Conservation (phyloP, 345 rosid genomes). For the Triadica sebifera region DNA sequence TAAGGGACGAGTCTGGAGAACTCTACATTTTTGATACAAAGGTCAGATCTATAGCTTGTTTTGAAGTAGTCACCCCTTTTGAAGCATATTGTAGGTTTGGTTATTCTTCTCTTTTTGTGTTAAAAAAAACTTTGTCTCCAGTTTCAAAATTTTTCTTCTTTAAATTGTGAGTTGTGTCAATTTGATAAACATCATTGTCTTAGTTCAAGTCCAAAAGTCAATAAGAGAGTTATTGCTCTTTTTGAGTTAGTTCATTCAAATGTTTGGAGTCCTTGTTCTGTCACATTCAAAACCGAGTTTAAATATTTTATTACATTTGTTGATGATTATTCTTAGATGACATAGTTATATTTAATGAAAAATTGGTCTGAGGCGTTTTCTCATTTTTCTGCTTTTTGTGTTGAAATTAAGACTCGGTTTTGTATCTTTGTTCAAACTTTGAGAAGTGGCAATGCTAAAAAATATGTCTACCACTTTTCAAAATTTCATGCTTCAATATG, state of each 20-base stretch:
- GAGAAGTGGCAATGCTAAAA: too few species aligned
- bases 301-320: not conserved
- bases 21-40: not conserved
- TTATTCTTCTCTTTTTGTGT: not conserved
- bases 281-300: not conserved
- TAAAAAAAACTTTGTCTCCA: not conserved
- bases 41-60: not conserved
- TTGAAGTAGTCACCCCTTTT: not conserved
- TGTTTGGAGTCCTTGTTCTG: not conserved
- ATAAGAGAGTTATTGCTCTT: not conserved
- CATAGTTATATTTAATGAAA: not conserved
- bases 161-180: not conserved
- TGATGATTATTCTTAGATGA: not conserved
- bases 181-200: not conserved
- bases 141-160: not conserved
- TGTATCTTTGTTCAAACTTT: too few species aligned
- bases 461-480: too few species aligned
- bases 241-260: not conserved
- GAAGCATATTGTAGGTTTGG: not conserved
- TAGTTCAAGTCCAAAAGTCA: not conserved
- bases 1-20: not conserved
- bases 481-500: too few species aligned
- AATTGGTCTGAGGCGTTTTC: not conserved
- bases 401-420: not conserved
- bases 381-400: not conserved